Percentiles rank a stretch among this genome's conserved stretches.
Conservation (phyloP, 345 rosid species). For the Pistacia atlantica region DNA sequence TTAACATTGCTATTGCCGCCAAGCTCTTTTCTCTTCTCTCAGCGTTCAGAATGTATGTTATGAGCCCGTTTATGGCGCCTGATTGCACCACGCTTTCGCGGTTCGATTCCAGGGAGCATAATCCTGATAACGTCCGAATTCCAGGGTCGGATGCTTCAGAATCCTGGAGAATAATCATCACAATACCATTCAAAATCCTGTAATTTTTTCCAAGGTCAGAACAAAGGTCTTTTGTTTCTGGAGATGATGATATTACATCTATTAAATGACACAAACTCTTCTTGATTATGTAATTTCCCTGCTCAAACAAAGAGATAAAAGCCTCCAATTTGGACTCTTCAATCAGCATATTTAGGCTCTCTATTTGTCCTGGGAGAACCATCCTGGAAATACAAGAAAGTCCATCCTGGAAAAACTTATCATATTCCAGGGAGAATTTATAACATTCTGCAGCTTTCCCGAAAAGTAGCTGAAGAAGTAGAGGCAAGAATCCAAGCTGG, state of each 20-base stretch:
- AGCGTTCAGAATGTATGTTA: conserved; percentile 33
- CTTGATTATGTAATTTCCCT: conserved; percentile 32
- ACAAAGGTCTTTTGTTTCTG: conserved; percentile 45
- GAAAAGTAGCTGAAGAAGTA: conserved; percentile 40
- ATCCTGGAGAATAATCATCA: conserved; percentile 30
- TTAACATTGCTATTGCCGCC: conserved; percentile 37
- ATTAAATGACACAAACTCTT: conserved; percentile 44
- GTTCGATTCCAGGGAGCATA: conserved; percentile 42
- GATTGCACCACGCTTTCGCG: conserved; percentile 36
- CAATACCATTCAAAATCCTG: conserved; percentile 23
- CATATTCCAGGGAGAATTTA: conserved; percentile 26
- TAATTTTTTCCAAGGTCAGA: conserved; percentile 27
- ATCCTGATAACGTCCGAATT: conserved; percentile 44
- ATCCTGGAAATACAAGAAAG: conserved; percentile 40
- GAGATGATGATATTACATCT: conserved; percentile 42
- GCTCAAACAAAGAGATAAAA: conserved; percentile 37
- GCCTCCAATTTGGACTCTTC: conserved; percentile 43
- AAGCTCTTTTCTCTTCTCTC: conserved; percentile 29
- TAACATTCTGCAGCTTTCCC: conserved; percentile 23
- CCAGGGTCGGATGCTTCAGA: conserved; percentile 32
- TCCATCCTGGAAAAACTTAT: conserved; percentile 35
- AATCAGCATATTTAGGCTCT: conserved; percentile 37
- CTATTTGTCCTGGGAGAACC: conserved; percentile 29
- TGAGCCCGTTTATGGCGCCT: conserved; percentile 37
- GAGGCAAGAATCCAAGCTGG: conserved; percentile 49